Conservation (phyloP, 2,329 filamentous ascomycete genomes). For the Penicillium aurantiogriseum region DNA sequence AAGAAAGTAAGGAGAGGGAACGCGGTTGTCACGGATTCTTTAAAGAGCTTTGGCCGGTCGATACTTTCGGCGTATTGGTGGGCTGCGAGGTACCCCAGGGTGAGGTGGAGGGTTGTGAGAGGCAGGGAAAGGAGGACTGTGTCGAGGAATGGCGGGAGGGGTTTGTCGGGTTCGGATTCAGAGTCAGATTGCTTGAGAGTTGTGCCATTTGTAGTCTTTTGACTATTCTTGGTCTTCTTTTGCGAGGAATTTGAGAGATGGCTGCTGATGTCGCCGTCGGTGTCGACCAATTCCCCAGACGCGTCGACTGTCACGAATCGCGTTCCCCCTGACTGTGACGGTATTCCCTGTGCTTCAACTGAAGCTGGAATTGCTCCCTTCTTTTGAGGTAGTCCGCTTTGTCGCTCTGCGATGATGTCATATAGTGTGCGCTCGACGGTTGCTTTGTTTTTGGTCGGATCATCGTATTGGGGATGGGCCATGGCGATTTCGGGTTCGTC, state of each 20-base stretch:
- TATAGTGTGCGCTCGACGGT: constrained; percentile 40
- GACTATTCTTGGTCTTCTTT: not conserved
- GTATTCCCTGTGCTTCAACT: constrained; percentile 7
- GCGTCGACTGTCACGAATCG: constrained; percentile 39
- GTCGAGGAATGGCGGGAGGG: constrained; percentile 42
- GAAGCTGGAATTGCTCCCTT: not conserved
- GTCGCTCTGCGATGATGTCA: constrained; percentile 47
- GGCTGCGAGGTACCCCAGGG: constrained; percentile 46
- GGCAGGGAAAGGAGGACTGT: constrained; percentile 45
- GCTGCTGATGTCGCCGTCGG: constrained; percentile 17
- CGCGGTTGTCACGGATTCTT: constrained; percentile 39
- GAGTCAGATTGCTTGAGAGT: not conserved
- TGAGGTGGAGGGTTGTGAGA: constrained; percentile 46
- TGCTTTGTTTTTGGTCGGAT: constrained; percentile 26
- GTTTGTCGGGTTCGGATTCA: constrained; percentile 19
- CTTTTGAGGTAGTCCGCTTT: constrained; percentile 31
- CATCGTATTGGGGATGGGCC: constrained; percentile 24
- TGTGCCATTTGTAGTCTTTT: not conserved
- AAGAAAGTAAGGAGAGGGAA: constrained; percentile 45
- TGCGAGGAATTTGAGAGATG: constrained; percentile 7
- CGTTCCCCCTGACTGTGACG: constrained; percentile 17
- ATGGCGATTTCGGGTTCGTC: constrained; percentile 18
- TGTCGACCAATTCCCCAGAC: constrained; percentile 21
- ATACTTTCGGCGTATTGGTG: constrained; percentile 48
- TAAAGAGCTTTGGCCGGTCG: constrained; percentile 31